Base-by-base conservation (phyloP, 768 basidiomycete species). In the Pisolithus albus region DNA sequence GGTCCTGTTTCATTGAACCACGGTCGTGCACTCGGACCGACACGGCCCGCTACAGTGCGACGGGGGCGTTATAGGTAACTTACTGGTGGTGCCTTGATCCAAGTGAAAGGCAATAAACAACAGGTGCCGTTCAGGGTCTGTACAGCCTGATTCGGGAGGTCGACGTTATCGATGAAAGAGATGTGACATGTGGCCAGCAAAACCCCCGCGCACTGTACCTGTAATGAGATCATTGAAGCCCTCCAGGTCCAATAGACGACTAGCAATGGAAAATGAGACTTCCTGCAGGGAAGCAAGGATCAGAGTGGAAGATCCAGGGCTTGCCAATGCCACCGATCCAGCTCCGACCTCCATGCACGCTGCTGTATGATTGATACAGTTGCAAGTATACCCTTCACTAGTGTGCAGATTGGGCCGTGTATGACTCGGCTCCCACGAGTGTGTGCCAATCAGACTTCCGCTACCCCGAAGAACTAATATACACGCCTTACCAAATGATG, bases 401-500 rank as follows among this genome's bases (percentile, higher is more conserved):
- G 21, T 23, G 4, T 4, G 21, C 21, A 23, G 4, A 23, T 23
- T n/a, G n/a, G n/a, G 21, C 21, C 21, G 4, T 23, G 4, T 23
- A 23, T 23, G 21, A 23, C 21, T 23, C 21, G 8, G n/a, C 43
- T 45, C 43, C 43, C 43, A 45, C 43, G 43, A 44, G 28, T 4
- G 21, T 4, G 21, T 23, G 21, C 21, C 21, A 23, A 26, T 26
- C 26, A 26, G 18, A 11, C 18, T 47, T 47, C 46, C 46, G 46
- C 21, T 36, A 34, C 34, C 30, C 46, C 46, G 46, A 47, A 47
- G 19, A 15, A 34, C 39, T 26, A 23, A 23, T 23, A 23, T 23
- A 23, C 26, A 30, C 30, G 43, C 26, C 24, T 52, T 24, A 51
- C 52, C 34, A 54, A 51, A 51, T 52, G 51, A 54, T 28, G 42